These are phyloP conservation scores for Maudiozyma saulgeensis DNA, from an alignment of 805 yeast species.

Conservation along the genomic window DNA sequence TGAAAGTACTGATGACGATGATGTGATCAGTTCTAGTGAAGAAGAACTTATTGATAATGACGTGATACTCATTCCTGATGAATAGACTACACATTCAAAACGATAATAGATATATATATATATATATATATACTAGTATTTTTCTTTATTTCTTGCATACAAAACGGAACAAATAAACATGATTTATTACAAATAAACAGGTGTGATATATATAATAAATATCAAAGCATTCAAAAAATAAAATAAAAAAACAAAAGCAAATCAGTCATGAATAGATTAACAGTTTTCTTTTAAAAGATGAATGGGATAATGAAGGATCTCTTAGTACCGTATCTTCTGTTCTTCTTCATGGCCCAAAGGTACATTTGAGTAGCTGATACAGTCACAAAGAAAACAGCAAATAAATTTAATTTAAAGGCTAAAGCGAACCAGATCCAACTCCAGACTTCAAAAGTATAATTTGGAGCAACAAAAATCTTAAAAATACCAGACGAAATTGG, in stretches of 20 bases:
- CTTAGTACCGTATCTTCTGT: slow-evolving; percentile 65
- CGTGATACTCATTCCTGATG: slow-evolving; percentile 18
- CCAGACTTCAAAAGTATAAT: slow-evolving; percentile 79
- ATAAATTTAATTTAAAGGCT: slow-evolving; percentile 61
- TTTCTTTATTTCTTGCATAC: background rate
- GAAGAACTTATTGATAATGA: slow-evolving; percentile 18
- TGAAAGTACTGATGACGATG: slow-evolving; percentile 25
- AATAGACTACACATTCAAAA: background rate
- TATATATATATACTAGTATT: no score
- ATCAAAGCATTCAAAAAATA: background rate
- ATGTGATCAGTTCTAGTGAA: slow-evolving; percentile 11
- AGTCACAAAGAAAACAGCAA: slow-evolving; percentile 58
- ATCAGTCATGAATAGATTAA: background rate
- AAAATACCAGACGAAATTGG: slow-evolving; percentile 75
- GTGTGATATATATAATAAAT: background rate
- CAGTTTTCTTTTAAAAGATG: slow-evolving; percentile 34
- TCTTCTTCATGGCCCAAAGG: slow-evolving; percentile 85
- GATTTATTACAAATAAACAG: no score
- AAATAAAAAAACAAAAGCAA: background rate
- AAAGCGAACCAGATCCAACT: slow-evolving; percentile 67
- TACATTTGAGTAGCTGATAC: slow-evolving; percentile 80
- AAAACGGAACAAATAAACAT: background rate
- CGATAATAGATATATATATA: background rate
- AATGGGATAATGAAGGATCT: slow-evolving; percentile 77
- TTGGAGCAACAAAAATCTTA: slow-evolving; percentile 77